phyloP scores from a whole-genome alignment of 768 basidiomycete species.

The Suillus occidentalis region DNA sequence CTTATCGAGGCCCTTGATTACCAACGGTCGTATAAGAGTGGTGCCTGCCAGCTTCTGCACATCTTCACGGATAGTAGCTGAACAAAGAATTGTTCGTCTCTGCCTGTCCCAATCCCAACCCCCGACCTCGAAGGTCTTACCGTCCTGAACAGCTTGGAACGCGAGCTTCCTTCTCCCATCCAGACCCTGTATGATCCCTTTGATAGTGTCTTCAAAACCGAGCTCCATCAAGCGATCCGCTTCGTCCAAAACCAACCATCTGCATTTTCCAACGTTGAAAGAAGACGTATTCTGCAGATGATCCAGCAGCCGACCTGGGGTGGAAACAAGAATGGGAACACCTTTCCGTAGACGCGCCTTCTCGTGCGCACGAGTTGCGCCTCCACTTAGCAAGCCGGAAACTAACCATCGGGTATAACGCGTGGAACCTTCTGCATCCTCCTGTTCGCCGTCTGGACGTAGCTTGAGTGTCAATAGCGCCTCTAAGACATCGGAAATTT shows the following conservation, averaged over 20 bases:
- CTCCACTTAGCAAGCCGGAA: conserved; percentile 89
- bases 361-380: conserved; percentile 92
- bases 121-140: conserved; percentile 72
- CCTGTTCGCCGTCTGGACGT: conserved; percentile 53
- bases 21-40: conserved; percentile 75
- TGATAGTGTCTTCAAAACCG: too few species aligned
- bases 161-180: too few species aligned
- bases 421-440: conserved; percentile 43
- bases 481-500: conserved; percentile 95
- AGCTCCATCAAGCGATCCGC: too few species aligned
- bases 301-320: too few species aligned
- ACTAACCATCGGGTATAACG: conserved; percentile 89
- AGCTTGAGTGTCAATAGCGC: conserved; percentile 74
- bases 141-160: too few species aligned
- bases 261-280: too few species aligned
- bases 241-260: too few species aligned
- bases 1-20: conserved; percentile 63
- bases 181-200: too few species aligned
- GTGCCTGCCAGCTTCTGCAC: conserved; percentile 91
- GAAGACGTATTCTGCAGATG: too few species aligned
- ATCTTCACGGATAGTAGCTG: conserved; percentile 93
- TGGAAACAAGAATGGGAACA: conserved; percentile 91
- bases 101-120: conserved; percentile 82
- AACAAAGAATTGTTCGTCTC: conserved; percentile 87
- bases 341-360: conserved; percentile 95